These are phyloP conservation scores for Penicillium argentinense DNA, from an alignment of 495 filamentous ascomycete species.

Conservation along the genomic window DNA sequence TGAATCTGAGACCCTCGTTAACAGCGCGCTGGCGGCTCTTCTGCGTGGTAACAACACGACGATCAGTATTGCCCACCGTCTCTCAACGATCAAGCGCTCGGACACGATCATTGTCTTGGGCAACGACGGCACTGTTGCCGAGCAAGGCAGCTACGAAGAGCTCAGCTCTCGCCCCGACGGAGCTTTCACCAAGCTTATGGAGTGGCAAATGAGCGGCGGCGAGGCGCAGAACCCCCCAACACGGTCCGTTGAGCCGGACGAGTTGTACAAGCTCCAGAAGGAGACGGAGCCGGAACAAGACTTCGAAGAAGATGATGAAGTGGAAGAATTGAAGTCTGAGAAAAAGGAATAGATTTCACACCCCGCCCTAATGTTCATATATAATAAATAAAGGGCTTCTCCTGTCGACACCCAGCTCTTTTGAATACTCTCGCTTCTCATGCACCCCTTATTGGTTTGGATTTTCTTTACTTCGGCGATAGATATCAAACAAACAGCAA, in stretches of 20 bases:
- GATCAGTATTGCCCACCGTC: slow-evolving; percentile 92
- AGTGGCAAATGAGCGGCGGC: slow-evolving; percentile 95
- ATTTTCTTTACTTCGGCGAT: slow-evolving; percentile 15
- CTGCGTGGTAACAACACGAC: slow-evolving; percentile 88
- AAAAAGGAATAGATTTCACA: slow-evolving; percentile 21
- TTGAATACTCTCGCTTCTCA: slow-evolving; percentile 18
- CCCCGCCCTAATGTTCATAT: background rate
- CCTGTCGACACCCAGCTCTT: background rate
- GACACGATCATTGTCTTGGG: slow-evolving; percentile 89
- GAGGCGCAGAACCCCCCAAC: slow-evolving; percentile 47
- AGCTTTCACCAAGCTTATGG: slow-evolving; percentile 93
- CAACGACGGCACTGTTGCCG: slow-evolving; percentile 81
- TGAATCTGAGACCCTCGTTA: slow-evolving; percentile 96
- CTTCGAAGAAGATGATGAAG: slow-evolving; percentile 24
- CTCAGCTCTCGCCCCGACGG: slow-evolving; percentile 70
- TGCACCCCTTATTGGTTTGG: slow-evolving; percentile 8
- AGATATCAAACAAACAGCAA: slow-evolving; percentile 11
- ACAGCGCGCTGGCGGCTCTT: slow-evolving; percentile 77
- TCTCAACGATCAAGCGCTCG: slow-evolving; percentile 93
- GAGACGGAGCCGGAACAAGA: slow-evolving; percentile 24
- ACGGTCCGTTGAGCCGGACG: slow-evolving; percentile 27
- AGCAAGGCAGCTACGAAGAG: slow-evolving; percentile 75
- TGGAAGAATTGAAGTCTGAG: slow-evolving; percentile 10
- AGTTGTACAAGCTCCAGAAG: slow-evolving; percentile 36
- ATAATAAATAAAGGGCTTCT: background rate